Conservation (phyloP, 805 yeast genomes). For the Suhomyces pyralidae region DNA sequence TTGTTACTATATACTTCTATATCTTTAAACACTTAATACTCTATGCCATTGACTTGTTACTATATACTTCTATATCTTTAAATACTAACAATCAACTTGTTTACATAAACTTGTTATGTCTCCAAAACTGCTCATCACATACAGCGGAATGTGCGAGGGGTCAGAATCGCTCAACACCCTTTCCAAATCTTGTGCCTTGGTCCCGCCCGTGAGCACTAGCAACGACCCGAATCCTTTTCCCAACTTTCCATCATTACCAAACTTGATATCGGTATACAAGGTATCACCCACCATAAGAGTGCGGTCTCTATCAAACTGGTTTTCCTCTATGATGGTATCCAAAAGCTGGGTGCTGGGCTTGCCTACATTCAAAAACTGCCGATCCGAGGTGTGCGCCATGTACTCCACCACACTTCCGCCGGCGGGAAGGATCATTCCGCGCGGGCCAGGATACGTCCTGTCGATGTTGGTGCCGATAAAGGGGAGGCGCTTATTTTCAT, state of each 20-base stretch:
- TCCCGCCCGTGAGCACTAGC: slow-evolving; percentile 38
- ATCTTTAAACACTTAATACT: too few species aligned
- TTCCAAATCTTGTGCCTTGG: slow-evolving; percentile 24
- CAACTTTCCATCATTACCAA: slow-evolving; percentile 39
- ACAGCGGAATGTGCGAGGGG: slow-evolving; percentile 25
- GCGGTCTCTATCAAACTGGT: slow-evolving; percentile 22
- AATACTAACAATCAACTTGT: too few species aligned
- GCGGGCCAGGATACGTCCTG: slow-evolving; percentile 38
- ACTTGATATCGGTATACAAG: slow-evolving; percentile 41
- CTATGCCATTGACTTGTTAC: too few species aligned
- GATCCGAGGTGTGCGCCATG: slow-evolving; percentile 33
- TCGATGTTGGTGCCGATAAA: slow-evolving; percentile 43
- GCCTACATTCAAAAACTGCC: slow-evolving; percentile 36
- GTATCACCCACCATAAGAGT: slow-evolving; percentile 44
- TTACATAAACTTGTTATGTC: too few species aligned
- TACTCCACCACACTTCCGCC: slow-evolving; percentile 40
- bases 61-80: too few species aligned
- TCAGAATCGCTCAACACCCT: slow-evolving; percentile 7
- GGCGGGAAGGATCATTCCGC: slow-evolving; percentile 37
- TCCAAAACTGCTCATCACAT: slow-evolving; percentile 32
- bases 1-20: too few species aligned
- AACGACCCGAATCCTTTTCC: slow-evolving; percentile 30
- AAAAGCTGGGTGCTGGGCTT: slow-evolving; percentile 35
- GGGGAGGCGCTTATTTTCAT: slow-evolving; percentile 29
- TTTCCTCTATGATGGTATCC: slow-evolving; percentile 25